Conservation (phyloP, 2,329 filamentous ascomycete genomes). For the Lomentospora prolificans region DNA sequence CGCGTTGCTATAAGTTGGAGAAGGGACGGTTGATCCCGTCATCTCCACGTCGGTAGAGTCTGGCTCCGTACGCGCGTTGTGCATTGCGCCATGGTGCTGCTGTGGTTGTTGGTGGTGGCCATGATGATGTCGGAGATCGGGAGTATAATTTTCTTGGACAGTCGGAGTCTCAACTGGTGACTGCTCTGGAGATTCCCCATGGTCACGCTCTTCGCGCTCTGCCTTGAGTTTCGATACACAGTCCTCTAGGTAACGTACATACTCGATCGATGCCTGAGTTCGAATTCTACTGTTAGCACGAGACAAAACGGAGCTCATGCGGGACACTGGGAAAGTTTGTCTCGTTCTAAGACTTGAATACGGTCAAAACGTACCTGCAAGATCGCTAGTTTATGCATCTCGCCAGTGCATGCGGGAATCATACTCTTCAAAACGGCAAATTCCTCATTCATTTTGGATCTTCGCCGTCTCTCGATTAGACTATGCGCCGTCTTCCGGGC, state of each 20-base stretch:
- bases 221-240: slow-evolving; percentile 74
- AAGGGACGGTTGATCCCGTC: slow-evolving; percentile 40
- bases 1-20: slow-evolving; percentile 32
- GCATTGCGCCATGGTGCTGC: not conserved
- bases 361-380: slow-evolving; percentile 68
- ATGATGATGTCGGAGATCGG: slow-evolving; percentile 3
- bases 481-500: slow-evolving; percentile 94
- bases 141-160: not conserved
- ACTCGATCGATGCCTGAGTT: slow-evolving; percentile 81
- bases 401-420: slow-evolving; percentile 91
- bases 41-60: slow-evolving; percentile 47
- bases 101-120: slow-evolving; percentile 13
- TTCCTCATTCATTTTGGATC: slow-evolving; percentile 99
- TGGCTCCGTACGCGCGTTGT: not conserved
- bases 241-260: slow-evolving; percentile 85
- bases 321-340: not conserved
- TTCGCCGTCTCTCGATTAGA: slow-evolving; percentile 76
- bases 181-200: not conserved
- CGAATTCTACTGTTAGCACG: not conserved
- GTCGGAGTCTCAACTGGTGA: not conserved
- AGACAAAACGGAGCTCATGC: not conserved
- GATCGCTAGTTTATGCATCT: slow-evolving; percentile 97
- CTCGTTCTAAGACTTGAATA: slow-evolving; percentile 1
- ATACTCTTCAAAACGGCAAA: slow-evolving; percentile 88
- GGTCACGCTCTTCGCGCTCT: not conserved